These are phyloP conservation scores for Wickerhamiella hasegawae DNA, from an alignment of 805 yeast species.

Conservation along the genomic window DNA sequence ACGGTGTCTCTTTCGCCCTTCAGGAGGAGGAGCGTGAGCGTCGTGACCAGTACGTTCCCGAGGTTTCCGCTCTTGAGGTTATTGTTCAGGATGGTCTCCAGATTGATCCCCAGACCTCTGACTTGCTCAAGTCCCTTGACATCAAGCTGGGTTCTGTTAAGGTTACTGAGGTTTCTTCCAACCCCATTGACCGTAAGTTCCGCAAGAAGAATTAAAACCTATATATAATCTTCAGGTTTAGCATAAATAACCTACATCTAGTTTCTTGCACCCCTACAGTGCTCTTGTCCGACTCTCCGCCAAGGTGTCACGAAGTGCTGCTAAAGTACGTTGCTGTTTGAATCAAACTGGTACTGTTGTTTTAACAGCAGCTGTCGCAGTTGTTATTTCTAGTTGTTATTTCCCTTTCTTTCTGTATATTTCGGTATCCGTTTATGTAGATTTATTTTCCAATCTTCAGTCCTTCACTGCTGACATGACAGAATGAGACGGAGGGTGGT, in stretches of 20 bases:
- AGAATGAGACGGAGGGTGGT: too few relatives aligned
- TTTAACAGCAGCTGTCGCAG: not conserved
- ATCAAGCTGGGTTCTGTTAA: slow-evolving; percentile 25
- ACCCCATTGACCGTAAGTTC: slow-evolving; percentile 17
- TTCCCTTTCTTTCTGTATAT: too few relatives aligned
- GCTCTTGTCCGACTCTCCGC: not conserved
- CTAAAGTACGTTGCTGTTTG: too few relatives aligned
- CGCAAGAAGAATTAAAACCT: slow-evolving; percentile 18
- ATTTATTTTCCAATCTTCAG: too few relatives aligned
- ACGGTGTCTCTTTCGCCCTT: slow-evolving; percentile 99
- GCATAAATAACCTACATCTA: not conserved
- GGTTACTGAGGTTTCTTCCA: slow-evolving; percentile 34
- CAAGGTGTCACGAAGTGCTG: too few relatives aligned
- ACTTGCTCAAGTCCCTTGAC: slow-evolving; percentile 86
- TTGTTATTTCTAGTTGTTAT: too few relatives aligned
- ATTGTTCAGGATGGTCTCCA: slow-evolving; percentile 89
- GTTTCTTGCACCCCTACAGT: not conserved
- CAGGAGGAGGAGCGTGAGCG: slow-evolving; percentile 99
- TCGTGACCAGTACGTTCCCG: slow-evolving; percentile 99
- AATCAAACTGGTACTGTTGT: not conserved
- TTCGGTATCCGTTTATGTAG: too few relatives aligned
- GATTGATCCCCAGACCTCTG: slow-evolving; percentile 94
- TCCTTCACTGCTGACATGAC: too few relatives aligned
- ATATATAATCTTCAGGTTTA: slow-evolving; percentile 1
- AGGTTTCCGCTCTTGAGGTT: slow-evolving; percentile 98